These are phyloP conservation scores for Bonia amplexicaulis DNA, from an alignment of 176 grass and related monocot species.

Conservation along the genomic window DNA sequence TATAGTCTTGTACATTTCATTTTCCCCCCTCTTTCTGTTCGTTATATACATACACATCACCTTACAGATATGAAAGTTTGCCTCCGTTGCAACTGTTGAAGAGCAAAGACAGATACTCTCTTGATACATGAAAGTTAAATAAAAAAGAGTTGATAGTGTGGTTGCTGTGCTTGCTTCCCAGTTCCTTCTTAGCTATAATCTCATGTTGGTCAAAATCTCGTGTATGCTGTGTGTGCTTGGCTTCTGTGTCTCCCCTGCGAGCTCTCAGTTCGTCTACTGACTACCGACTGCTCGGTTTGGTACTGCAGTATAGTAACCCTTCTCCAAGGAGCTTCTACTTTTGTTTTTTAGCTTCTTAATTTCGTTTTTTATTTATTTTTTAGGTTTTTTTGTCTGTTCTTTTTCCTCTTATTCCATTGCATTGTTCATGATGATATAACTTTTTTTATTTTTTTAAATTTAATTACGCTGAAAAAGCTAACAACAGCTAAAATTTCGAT, in stretches of 20 bases:
- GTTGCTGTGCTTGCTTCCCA: not conserved
- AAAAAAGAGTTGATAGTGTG: slow-evolving; percentile 2
- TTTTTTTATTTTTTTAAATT: no score
- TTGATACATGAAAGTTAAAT: slow-evolving; percentile 33
- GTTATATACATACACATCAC: slow-evolving; percentile 39
- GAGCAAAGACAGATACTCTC: slow-evolving; percentile 23
- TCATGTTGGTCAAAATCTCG: not conserved
- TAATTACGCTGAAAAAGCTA: no score
- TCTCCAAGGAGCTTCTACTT: no score
- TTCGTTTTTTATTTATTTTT: no score
- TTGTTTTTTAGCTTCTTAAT: no score
- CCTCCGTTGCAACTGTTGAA: slow-evolving; percentile 21
- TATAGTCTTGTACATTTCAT: slow-evolving; percentile 47
- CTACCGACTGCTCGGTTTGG: not conserved
- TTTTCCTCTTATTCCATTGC: no score
- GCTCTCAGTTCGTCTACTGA: not conserved
- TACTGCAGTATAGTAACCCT: not conserved
- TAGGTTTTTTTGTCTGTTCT: no score
- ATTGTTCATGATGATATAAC: no score
- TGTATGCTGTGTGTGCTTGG: not conserved
- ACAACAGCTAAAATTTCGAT: not conserved
- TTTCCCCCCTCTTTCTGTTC: slow-evolving; percentile 4
- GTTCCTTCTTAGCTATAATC: not conserved
- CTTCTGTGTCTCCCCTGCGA: not conserved
- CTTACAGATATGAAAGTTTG: slow-evolving; percentile 37